phyloP scores from a whole-genome alignment of 1,284 basidiomycete genomes.

The Fistulinella cinereoalba region DNA sequence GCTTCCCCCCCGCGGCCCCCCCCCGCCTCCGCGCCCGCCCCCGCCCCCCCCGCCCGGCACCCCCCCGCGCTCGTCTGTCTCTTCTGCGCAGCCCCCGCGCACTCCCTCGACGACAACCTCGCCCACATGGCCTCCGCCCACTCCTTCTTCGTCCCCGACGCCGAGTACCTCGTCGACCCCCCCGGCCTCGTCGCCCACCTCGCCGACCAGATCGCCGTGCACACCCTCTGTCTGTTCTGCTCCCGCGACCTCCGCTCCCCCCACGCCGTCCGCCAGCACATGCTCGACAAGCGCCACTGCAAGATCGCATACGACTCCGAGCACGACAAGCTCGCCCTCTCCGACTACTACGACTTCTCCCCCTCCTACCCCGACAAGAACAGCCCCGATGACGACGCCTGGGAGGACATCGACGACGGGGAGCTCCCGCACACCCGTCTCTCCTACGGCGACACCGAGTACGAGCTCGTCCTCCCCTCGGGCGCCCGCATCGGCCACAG shows the following conservation, averaged over 20 bases:
- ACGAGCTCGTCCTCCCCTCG: constrained; percentile 93
- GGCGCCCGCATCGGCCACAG: constrained; percentile 93
- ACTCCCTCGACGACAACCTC: constrained; percentile 66
- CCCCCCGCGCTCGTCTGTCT: constrained; percentile 82
- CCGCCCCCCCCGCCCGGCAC: constrained; percentile 36
- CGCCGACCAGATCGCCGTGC: constrained; percentile 91
- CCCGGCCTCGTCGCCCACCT: constrained; percentile 83
- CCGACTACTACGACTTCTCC: constrained; percentile 94
- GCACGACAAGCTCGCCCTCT: constrained; percentile 80
- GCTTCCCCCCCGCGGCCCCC: no score
- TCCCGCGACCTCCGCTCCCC: constrained; percentile 78
- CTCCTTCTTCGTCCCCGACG: constrained; percentile 96
- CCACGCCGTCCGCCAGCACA: constrained; percentile 88
- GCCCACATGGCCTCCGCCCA: constrained; percentile 86
- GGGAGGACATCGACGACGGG: constrained; percentile 59
- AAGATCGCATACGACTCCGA: constrained; percentile 90
- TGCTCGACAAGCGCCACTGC: constrained; percentile 94
- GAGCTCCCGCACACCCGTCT: constrained; percentile 52
- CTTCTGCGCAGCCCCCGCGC: constrained; percentile 70
- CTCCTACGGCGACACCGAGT: constrained; percentile 71
- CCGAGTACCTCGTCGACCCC: constrained; percentile 85
- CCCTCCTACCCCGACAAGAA: constrained; percentile 59
- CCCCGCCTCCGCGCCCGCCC: no score
- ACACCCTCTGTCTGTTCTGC: constrained; percentile 93
- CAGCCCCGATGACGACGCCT: constrained; percentile 40